phyloP scores from a whole-genome alignment of 2,329 filamentous ascomycete species.

The Huntiella decipiens region DNA sequence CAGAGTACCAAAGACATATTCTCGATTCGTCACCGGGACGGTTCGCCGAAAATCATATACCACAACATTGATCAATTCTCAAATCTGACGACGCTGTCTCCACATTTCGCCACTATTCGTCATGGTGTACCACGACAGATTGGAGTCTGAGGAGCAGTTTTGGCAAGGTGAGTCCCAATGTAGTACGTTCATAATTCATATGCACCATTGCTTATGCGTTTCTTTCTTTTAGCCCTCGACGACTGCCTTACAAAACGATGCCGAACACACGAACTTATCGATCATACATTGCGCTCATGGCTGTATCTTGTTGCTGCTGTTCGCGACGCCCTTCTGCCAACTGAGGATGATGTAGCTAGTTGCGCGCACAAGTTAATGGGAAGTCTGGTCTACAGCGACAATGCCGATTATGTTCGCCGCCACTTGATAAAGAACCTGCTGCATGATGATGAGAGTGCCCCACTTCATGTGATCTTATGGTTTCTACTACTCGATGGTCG shows the following conservation, averaged over 20 bases:
- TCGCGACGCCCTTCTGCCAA: conserved; percentile 55
- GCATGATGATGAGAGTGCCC: conserved; percentile 66
- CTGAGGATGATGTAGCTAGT: conserved; percentile 59
- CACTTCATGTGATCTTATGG: conserved; percentile 65
- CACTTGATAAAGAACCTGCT: conserved; percentile 86
- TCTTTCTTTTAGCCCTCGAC: conserved; percentile 25
- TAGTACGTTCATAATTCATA: not conserved
- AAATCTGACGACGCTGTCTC: not conserved
- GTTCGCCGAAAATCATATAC: not conserved
- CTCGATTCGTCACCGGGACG: not conserved
- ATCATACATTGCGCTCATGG: conserved; percentile 72
- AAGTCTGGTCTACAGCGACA: conserved; percentile 52
- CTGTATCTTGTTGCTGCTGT: conserved; percentile 58
- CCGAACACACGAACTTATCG: conserved; percentile 42
- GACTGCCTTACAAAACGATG: conserved; percentile 28
- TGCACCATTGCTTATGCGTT: not conserved
- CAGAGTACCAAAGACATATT: not conserved
- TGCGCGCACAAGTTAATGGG: conserved; percentile 66
- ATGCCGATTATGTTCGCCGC: conserved; percentile 72
- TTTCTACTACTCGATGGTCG: conserved; percentile 79
- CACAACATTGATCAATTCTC: not conserved
- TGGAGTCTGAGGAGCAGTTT: conserved; percentile 53
- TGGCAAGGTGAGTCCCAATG: conserved; percentile 50
- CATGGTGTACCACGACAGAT: conserved; percentile 9
- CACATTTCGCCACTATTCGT: not conserved